These are phyloP conservation scores for Pseudozyma sp. DNA, from an alignment of 1,284 basidiomycete genomes.

Conservation along the genomic window DNA sequence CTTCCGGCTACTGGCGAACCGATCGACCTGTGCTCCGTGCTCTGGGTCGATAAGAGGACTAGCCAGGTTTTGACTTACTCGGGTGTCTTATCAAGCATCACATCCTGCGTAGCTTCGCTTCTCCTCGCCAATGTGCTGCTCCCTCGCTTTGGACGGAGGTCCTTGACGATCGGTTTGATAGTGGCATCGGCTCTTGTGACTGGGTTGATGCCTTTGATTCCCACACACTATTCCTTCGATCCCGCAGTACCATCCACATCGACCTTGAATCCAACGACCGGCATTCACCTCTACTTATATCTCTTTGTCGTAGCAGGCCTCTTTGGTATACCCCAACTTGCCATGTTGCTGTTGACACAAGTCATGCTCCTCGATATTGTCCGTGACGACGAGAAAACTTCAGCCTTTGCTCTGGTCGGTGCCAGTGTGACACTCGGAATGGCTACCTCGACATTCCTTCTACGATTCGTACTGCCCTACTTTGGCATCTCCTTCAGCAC, in stretches of 20 bases:
- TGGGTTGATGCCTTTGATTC: slow-evolving; percentile 12
- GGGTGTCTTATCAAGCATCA: slow-evolving; percentile 17
- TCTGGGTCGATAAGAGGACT: slow-evolving; percentile 32
- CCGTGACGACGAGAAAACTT: slow-evolving; percentile 31
- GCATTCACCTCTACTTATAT: slow-evolving; percentile 9
- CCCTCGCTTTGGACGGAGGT: slow-evolving; percentile 27
- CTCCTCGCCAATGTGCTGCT: slow-evolving; percentile 23
- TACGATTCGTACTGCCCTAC: slow-evolving; percentile 20
- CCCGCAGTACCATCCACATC: slow-evolving; percentile 21
- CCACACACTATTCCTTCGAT: slow-evolving; percentile 46
- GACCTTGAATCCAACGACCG: slow-evolving; percentile 23
- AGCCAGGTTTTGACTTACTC: slow-evolving; percentile 22
- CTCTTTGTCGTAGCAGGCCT: slow-evolving; percentile 6
- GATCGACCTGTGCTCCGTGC: slow-evolving; percentile 25
- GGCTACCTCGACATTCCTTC: slow-evolving; percentile 11
- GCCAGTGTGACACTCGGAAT: slow-evolving; percentile 28
- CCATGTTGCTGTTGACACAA: slow-evolving; percentile 18
- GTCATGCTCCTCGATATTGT: slow-evolving; percentile 40
- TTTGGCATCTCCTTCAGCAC: slow-evolving; percentile 37
- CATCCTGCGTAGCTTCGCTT: slow-evolving; percentile 15
- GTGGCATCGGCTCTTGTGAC: not conserved
- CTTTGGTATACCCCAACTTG: slow-evolving; percentile 18
- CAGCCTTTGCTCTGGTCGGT: slow-evolving; percentile 17
- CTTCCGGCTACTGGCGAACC: slow-evolving; percentile 26
- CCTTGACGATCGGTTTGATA: slow-evolving; percentile 1